Percentiles rank a stretch among this genome's conserved stretches.
Conservation (phyloP, 1,284 basidiomycete genomes). For the Meripilus lineatus region DNA sequence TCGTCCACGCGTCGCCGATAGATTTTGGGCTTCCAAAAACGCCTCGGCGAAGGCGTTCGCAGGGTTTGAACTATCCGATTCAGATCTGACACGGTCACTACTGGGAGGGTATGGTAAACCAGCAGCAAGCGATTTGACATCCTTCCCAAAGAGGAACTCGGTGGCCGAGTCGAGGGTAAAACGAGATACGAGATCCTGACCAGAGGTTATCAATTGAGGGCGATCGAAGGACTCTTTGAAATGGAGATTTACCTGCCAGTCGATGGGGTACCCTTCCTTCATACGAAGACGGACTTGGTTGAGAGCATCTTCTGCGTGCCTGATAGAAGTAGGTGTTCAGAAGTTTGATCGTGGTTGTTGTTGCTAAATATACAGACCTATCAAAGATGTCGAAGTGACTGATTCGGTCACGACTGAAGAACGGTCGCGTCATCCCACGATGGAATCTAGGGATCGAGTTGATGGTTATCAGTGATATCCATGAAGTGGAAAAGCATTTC, state of each 20-base stretch:
- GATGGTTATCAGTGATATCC: neutral
- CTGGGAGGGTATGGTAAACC: slow-evolving; percentile 46
- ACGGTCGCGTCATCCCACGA: slow-evolving; percentile 47
- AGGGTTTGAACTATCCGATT: slow-evolving; percentile 7
- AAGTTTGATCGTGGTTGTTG: neutral
- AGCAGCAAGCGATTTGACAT: slow-evolving; percentile 52
- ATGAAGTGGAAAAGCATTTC: neutral
- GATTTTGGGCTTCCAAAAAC: slow-evolving; percentile 57
- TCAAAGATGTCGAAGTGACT: slow-evolving; percentile 49
- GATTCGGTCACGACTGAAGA: slow-evolving; percentile 46
- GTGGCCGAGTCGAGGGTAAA: slow-evolving; percentile 69
- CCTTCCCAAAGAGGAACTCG: slow-evolving; percentile 63
- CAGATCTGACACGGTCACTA: slow-evolving; percentile 5
- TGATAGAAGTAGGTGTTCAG: neutral
- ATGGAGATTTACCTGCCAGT: slow-evolving; percentile 42
- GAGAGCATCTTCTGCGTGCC: slow-evolving; percentile 24
- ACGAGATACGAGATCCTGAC: slow-evolving; percentile 60
- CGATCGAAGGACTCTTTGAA: neutral
- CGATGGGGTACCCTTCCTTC: slow-evolving; percentile 39
- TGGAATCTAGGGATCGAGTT: slow-evolving; percentile 34
- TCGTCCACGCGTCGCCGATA: slow-evolving; percentile 46
- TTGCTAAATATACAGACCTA: slow-evolving; percentile 11
- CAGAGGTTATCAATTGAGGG: neutral
- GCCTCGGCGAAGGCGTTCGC: slow-evolving; percentile 49
- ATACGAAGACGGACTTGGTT: slow-evolving; percentile 32